Evolutionary conservation across 2,329 filamentous ascomycete species (phyloP).

Genomic region (Leptodontidium sp.): DNA sequence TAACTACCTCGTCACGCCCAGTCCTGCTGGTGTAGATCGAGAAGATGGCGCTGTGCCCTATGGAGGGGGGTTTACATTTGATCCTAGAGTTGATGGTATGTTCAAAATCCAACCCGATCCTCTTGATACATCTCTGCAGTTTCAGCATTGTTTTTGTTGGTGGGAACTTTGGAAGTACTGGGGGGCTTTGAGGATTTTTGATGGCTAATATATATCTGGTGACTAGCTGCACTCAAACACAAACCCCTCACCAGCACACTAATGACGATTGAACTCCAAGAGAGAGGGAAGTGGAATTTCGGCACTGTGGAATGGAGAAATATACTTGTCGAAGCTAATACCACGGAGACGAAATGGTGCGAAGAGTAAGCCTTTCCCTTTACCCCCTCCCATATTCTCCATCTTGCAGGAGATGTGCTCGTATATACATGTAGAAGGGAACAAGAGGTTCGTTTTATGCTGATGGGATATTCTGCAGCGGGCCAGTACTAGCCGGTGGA

Average conservation of each 20-base stretch:
- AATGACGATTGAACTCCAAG: constrained; percentile 35
- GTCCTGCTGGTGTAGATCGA: background rate
- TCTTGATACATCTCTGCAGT: background rate
- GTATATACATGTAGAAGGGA: background rate
- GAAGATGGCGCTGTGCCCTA: constrained; percentile 18
- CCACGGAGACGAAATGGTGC: constrained; percentile 33
- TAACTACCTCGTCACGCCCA: constrained; percentile 29
- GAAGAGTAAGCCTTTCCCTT: constrained; percentile 12
- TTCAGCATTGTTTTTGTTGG: background rate
- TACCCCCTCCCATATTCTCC: background rate
- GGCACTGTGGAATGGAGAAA: constrained; percentile 33
- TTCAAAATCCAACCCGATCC: background rate
- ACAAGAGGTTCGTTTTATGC: background rate
- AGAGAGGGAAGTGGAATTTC: constrained; percentile 34
- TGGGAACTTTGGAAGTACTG: background rate
- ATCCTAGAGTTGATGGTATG: constrained; percentile 27
- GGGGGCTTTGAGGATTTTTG: background rate
- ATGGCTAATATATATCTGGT: no score
- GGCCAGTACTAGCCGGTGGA: constrained; percentile 9
- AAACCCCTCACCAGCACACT: constrained; percentile 3
- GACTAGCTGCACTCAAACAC: background rate
- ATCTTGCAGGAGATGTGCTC: background rate
- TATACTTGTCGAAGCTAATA: constrained; percentile 33
- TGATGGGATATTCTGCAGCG: background rate
- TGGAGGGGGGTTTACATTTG: constrained; percentile 30